A percentile compares a stretch with the other conserved stretches of the same genome.
phyloP scores from a whole-genome alignment of 1,284 basidiomycete genomes.

The Puccinia polysora region DNA sequence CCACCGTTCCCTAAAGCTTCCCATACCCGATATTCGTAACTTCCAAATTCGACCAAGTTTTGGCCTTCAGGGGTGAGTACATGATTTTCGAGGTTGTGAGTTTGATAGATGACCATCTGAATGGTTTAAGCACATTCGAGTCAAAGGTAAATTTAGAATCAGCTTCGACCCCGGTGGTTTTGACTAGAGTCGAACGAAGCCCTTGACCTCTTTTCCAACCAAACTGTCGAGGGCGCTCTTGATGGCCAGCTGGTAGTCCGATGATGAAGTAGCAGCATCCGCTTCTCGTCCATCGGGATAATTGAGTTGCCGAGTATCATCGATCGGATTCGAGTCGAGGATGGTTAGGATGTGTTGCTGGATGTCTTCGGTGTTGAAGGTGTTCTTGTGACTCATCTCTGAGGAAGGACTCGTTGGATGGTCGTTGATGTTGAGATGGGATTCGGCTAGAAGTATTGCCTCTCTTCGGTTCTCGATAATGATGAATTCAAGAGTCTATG shows the following conservation, averaged over 20 bases:
- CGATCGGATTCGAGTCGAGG: conserved; percentile 25
- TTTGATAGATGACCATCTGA: conserved; percentile 42
- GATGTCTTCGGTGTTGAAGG: conserved; percentile 19
- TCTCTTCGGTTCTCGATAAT: no score
- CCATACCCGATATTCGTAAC: conserved; percentile 42
- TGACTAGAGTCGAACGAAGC: background rate
- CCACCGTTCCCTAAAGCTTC: conserved; percentile 23
- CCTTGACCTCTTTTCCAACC: conserved; percentile 37
- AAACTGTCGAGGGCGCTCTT: conserved; percentile 41
- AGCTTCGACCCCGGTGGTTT: background rate
- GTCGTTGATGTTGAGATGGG: no score
- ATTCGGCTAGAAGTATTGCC: no score
- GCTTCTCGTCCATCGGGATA: conserved; percentile 19
- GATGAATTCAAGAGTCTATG: no score
- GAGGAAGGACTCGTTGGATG: background rate
- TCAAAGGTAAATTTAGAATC: background rate
- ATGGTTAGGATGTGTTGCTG: conserved; percentile 25
- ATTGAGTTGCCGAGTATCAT: conserved; percentile 27
- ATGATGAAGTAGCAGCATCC: conserved; percentile 4
- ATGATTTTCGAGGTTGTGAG: conserved; percentile 35
- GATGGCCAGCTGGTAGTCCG: conserved; percentile 39
- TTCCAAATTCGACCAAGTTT: conserved; percentile 16
- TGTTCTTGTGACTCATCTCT: no score
- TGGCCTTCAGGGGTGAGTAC: conserved; percentile 36
- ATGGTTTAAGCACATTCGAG: background rate